Conservation (phyloP, 2,329 filamentous ascomycete species). For the Leptodontidium sp. region DNA sequence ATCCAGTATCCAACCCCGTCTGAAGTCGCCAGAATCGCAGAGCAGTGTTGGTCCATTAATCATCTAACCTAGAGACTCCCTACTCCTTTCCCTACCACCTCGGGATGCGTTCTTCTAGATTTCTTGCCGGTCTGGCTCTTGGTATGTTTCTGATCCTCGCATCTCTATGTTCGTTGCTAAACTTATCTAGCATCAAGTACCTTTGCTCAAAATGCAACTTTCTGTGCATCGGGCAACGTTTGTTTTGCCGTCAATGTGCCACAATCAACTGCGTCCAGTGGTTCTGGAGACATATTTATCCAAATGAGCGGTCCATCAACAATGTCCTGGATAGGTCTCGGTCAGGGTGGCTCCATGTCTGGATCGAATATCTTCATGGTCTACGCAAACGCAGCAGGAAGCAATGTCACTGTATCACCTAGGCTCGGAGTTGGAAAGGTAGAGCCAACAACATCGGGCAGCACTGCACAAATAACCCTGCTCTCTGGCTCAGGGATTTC, state of each 20-base stretch:
- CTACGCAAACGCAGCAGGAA: conserved; percentile 59
- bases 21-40: neutral
- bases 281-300: conserved; percentile 64
- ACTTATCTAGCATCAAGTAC: conserved; percentile 37
- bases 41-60: neutral
- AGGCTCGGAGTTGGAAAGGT: conserved; percentile 54
- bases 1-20: neutral
- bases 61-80: neutral
- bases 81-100: neutral
- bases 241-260: conserved; percentile 63
- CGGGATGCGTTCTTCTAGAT: conserved; percentile 7
- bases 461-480: conserved; percentile 54
- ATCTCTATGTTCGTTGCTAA: neutral
- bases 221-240: conserved; percentile 36
- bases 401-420: conserved; percentile 65
- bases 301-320: conserved; percentile 61
- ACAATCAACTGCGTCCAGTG: conserved; percentile 56
- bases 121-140: conserved; percentile 31
- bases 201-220: conserved; percentile 36
- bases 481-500: conserved; percentile 61
- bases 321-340: conserved; percentile 63
- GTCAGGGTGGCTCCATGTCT: conserved; percentile 61
- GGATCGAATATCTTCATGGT: conserved; percentile 66
- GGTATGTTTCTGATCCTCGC: conserved; percentile 23
- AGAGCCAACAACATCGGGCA: conserved; percentile 52